Base-by-base conservation (phyloP, 2,329 filamentous ascomycete genomes). In the Monosporascus cannonballus region DNA sequence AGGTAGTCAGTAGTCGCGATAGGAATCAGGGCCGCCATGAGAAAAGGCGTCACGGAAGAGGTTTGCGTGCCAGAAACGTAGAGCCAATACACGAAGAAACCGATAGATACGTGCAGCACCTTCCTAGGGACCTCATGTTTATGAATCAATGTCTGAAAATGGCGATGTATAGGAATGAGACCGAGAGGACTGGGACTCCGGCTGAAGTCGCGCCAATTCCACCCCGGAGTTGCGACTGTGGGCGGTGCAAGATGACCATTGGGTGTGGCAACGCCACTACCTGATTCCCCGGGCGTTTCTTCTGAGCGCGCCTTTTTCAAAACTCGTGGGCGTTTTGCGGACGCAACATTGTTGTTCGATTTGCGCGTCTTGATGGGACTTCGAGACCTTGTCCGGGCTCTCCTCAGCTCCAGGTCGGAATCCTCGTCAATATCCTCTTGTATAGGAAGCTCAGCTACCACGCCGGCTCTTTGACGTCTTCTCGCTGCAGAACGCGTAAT, bases 121-220 rank as follows among this genome's bases (percentile, higher is more conserved):
- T 99, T 99, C 63, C 94, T 87, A 9, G 94, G 94, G 50, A 99
- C 92, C 73, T 99, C 94, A 71, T 99, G 93, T 64, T 90, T 91
- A 78, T 99, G 94, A 57, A 96, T 89, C 66, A 99, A 91, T 27
- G 81, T 87, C 62, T 90, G 83, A 82, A 94, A 99, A 67, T 94
- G 87, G 55, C 89, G 80, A 70, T 99, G 94, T 63, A 99, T 93
- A 2, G 94, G 94, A 56, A 99, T 99, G 48, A 97, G 78, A 8
- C 94, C 94, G 4, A 97, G 79, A 9, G 94, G 94, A 63, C 90
- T 96, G 3, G 94, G 94, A 61, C 90, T 96, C 57, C 94, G 83
- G 64, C 90, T 96, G 68, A 96, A 82, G 67, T 93, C 89, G 55
- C 89, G 83, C 89, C 90, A 95, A 69, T 80, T 89, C 75, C 87